These are phyloP conservation scores for Stagonosporopsis rhizophila DNA, from an alignment of 2,329 filamentous ascomycete genomes.

Conservation along the genomic window DNA sequence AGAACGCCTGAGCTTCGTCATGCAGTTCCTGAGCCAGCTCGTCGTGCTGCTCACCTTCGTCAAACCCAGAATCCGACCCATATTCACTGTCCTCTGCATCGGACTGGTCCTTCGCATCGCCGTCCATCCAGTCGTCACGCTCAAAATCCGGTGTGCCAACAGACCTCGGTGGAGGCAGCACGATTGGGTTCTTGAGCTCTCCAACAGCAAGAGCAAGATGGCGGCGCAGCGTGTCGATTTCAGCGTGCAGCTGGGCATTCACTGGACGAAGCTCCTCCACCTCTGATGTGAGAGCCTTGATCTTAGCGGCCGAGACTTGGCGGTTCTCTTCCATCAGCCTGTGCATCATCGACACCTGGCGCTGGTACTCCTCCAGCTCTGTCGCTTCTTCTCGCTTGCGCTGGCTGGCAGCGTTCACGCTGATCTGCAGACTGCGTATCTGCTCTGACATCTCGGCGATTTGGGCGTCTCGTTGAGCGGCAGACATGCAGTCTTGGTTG, in stretches of 20 bases:
- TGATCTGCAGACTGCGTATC: slow-evolving; percentile 84
- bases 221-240: slow-evolving; percentile 87
- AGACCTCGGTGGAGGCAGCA: slow-evolving; percentile 54
- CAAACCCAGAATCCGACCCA: slow-evolving; percentile 60
- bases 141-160: slow-evolving; percentile 42
- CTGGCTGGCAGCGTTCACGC: slow-evolving; percentile 63
- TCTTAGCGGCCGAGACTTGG: slow-evolving; percentile 91
- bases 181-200: slow-evolving; percentile 91
- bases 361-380: slow-evolving; percentile 92
- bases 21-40: slow-evolving; percentile 71
- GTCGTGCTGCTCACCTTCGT: slow-evolving; percentile 63
- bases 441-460: slow-evolving; percentile 95
- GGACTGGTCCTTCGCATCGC: slow-evolving; percentile 36
- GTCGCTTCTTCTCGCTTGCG: slow-evolving; percentile 83
- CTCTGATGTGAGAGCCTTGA: slow-evolving; percentile 73
- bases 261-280: slow-evolving; percentile 57
- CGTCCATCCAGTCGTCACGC: slow-evolving; percentile 37
- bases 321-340: slow-evolving; percentile 94
- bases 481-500: slow-evolving; percentile 93
- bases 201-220: slow-evolving; percentile 87
- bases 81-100: slow-evolving; percentile 48
- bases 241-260: slow-evolving; percentile 64
- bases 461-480: slow-evolving; percentile 91
- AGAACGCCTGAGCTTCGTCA: slow-evolving; percentile 81
- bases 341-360: slow-evolving; percentile 87